phyloP scores from a whole-genome alignment of 805 yeast species.

The Blastobotrys attinorum region DNA sequence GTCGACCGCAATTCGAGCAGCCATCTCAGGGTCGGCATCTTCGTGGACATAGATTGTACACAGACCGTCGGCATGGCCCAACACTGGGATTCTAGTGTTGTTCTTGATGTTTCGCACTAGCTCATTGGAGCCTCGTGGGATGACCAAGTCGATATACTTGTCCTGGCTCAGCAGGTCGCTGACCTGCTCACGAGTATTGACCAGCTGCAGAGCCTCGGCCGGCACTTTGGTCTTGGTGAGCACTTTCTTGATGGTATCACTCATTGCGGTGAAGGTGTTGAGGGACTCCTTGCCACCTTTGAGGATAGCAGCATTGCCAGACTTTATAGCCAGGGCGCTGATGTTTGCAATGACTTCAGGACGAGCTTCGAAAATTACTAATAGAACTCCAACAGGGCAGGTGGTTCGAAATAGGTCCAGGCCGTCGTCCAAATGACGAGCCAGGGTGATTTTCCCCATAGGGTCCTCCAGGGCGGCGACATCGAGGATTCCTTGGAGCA shows the following conservation, averaged over 20 bases:
- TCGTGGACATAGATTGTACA: conserved; percentile 82
- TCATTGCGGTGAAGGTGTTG: conserved; percentile 76
- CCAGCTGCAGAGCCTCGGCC: conserved; percentile 70
- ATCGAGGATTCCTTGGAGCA: conserved; percentile 91
- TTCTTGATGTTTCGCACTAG: conserved; percentile 80
- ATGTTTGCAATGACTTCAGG: conserved; percentile 99
- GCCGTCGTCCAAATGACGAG: conserved; percentile 84
- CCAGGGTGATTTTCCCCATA: conserved; percentile 78
- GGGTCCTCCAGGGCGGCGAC: conserved; percentile 89
- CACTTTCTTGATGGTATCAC: conserved; percentile 56
- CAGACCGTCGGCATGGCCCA: conserved; percentile 98
- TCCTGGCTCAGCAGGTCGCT: conserved; percentile 79
- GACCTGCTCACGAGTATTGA: conserved; percentile 85
- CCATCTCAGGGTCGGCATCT: conserved; percentile 70
- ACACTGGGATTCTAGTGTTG: conserved; percentile 87
- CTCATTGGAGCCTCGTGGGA: conserved; percentile 96
- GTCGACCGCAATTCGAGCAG: conserved; percentile 68
- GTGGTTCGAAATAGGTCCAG: conserved; percentile 74
- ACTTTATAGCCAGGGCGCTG: conserved; percentile 88
- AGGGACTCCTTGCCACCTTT: conserved; percentile 95
- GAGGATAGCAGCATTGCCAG: conserved; percentile 93
- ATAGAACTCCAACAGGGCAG: conserved; percentile 89
- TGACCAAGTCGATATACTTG: conserved; percentile 83
- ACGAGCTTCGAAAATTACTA: conserved; percentile 90
- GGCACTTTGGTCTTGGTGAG: conserved; percentile 69